Evolutionary conservation across 2,329 filamentous ascomycete species (phyloP), one percentile per base, ranked within the genome.

Genomic region (Aspergillus floridensis): DNA sequence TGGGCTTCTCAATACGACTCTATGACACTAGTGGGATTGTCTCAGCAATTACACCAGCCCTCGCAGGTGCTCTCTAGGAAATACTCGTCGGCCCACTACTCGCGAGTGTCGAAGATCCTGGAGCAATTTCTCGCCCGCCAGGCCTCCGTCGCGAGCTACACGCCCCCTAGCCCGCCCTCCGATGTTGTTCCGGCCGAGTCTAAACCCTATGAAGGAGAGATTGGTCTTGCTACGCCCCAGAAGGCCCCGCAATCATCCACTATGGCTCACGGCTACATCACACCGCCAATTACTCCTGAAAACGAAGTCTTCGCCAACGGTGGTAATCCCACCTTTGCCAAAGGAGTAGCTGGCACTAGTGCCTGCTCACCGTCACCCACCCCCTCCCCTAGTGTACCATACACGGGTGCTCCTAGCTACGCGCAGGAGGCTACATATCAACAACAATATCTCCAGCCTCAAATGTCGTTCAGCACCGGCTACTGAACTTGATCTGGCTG

Each of bases 51-150:
- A 54, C 83, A 86, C 66, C 83, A 86, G 65, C 88, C 88, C 46
- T 90, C 88, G 8, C 82, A 84, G 65, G 87, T 90, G 29, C 77
- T 91, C 32, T 81, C 83, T 57, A 81, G 87, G 67, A 91, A 91
- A 71, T 90, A 91, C 70, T 82, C 85, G 16, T 86, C 87, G 22
- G 80, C 83, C 60, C 85, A 88, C 67, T 82, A 88, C 64, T 88
- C 86, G 4, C 80, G 82, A 35, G 88, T 88, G 10, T 86, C 88
- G 10, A 81, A 81, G 61, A 83, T 82, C 49, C 79, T 91, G 53
- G 87, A 89, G 65, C 79, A 85, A 63, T 90, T 90, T 81, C 80
- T 91, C 60, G 82, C 83, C 63, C 83, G 84, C 61, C 85, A 88
- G 74, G 82, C 83, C 61, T 81, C 84, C 24, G 79, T 86, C 70